A percentile compares a stretch with the other conserved stretches of the same genome.
Conservation (phyloP, 176 grass and related monocot genomes). For the Raddia distichophylla region DNA sequence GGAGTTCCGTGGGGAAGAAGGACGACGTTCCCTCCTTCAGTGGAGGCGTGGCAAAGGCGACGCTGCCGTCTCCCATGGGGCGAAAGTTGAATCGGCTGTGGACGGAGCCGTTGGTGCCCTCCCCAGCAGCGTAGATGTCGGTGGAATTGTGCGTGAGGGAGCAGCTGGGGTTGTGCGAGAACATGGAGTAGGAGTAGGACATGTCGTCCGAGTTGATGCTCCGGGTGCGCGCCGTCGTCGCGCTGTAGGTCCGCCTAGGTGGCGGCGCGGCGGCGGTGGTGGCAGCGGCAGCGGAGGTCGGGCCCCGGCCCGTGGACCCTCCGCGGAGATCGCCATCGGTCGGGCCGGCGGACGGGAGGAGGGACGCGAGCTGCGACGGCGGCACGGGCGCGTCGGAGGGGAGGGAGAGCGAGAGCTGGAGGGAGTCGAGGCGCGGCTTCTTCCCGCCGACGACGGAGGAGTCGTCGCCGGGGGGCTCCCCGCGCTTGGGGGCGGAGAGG, state of each 20-base stretch:
- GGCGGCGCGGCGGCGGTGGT: conserved; percentile 21
- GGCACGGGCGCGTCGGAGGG: conserved; percentile 43
- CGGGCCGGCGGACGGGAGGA: conserved; percentile 20
- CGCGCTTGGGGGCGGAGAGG: conserved; percentile 68
- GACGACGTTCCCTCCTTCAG: conserved; percentile 59
- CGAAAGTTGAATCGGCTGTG: conserved; percentile 93
- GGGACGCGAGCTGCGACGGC: conserved; percentile 21
- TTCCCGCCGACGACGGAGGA: conserved; percentile 67
- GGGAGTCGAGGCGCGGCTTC: conserved; percentile 70
- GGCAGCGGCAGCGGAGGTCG: conserved; percentile 16
- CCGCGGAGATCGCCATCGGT: conserved; percentile 43
- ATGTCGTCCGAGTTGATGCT: conserved; percentile 93
- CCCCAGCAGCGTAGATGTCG: conserved; percentile 89
- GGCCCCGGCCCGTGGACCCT: background rate
- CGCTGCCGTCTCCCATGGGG: conserved; percentile 88
- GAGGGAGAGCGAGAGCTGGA: conserved; percentile 86
- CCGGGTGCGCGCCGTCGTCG: conserved; percentile 64
- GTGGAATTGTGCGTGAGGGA: conserved; percentile 93
- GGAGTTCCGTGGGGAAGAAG: conserved; percentile 87
- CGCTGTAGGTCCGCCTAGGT: conserved; percentile 64
- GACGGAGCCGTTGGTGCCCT: conserved; percentile 97
- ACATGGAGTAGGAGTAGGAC: conserved; percentile 92
- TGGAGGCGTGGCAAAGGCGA: conserved; percentile 67
- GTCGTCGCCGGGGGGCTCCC: conserved; percentile 59
- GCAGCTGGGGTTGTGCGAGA: conserved; percentile 99